Evolutionary conservation across 2,329 filamentous ascomycete species (phyloP), one percentile per base, ranked within the genome.

Genomic region (Pseudogymnoascus sp.): DNA sequence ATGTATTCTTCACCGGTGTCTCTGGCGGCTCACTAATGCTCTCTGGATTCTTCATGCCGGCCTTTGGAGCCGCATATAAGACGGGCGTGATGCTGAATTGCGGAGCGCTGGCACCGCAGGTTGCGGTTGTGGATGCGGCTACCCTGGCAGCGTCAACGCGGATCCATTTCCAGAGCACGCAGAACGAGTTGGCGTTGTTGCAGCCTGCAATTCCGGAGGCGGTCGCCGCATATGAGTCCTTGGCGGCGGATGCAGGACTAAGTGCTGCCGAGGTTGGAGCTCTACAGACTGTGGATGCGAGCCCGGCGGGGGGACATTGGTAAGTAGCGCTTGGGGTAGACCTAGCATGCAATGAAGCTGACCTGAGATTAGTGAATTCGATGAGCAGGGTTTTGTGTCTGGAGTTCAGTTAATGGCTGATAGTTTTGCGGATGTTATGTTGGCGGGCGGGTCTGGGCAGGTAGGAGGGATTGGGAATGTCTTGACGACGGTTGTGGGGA

Each of bases 1-100:
- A 80, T 42, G 79, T 85, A 58, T 82, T 80, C 68, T 85, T 85
- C 72, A 84, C 81, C 0, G 82, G 83, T 14, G 82, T 85, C 0
- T 80, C 77, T 4, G 83, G 83, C 23, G 83, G 83, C 16, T 75
- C 76, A 3, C 75, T 85, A 19, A 72, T 83, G 33, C 77, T 85
- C 35, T 77, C 75, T 1, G 82, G 82, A 7, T 84, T 84, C 74
- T 83, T 85, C 71, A 77, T 85, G 64, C 83, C 83, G 4, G 78
- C 78, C 0, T 82, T 69, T 55, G 70, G 70, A 6, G 69, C 70
- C 8, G 61, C 63, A n/a, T 72, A 72, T 28, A 68, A 72, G 41
- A 69, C 70, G 0, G 83, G 82, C 2, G 80, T 84, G 0, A 72
- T 84, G 52, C 74, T 85, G 12, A 82, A 83, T 69, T 85, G 83